Percentiles rank a stretch among this genome's conserved stretches.
Conservation (phyloP, 139 green algal genomes). For the Closterium sp. region DNA sequence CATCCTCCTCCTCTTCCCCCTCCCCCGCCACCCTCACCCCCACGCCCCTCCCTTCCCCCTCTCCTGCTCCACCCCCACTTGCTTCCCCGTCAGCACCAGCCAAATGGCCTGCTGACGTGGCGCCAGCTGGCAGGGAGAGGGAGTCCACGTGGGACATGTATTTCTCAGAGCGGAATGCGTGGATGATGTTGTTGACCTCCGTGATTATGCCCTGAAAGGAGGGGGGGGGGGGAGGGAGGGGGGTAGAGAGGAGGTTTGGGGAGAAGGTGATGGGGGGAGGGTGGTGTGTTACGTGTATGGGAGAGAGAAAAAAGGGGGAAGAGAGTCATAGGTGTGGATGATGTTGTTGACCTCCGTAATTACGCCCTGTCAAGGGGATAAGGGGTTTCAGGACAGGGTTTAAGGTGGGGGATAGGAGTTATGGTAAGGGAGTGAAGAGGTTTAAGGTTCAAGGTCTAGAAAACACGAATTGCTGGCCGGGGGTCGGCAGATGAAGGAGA, state of each 20-base stretch:
- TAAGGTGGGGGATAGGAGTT: neutral
- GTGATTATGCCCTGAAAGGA: slow-evolving; percentile 68
- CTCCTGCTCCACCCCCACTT: neutral
- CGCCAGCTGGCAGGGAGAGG: slow-evolving; percentile 64
- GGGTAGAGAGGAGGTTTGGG: slow-evolving; percentile 66
- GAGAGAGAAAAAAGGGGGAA: too few relatives aligned
- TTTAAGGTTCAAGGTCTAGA: too few relatives aligned
- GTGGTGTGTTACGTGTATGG: too few relatives aligned
- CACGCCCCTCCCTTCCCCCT: neutral
- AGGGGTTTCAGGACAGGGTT: too few relatives aligned
- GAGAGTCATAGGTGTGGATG: too few relatives aligned
- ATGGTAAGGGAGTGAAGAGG: neutral
- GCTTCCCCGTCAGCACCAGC: neutral
- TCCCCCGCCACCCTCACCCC: slow-evolving; percentile 52
- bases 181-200: slow-evolving; percentile 94
- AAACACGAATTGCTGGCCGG: too few relatives aligned
- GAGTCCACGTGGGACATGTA: slow-evolving; percentile 88
- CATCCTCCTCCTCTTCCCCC: slow-evolving; percentile 66
- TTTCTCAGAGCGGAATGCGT: slow-evolving; percentile 79
- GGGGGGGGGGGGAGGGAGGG: slow-evolving; percentile 61
- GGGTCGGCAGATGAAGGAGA: too few relatives aligned
- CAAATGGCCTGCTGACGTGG: slow-evolving; percentile 44
- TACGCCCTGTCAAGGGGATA: slow-evolving; percentile 59
- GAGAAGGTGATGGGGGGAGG: too few relatives aligned
- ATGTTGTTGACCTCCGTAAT: slow-evolving; percentile 94